These are phyloP conservation scores for Cenchrus americanus DNA, from an alignment of 176 grass and related monocot species.

Conservation along the genomic window DNA sequence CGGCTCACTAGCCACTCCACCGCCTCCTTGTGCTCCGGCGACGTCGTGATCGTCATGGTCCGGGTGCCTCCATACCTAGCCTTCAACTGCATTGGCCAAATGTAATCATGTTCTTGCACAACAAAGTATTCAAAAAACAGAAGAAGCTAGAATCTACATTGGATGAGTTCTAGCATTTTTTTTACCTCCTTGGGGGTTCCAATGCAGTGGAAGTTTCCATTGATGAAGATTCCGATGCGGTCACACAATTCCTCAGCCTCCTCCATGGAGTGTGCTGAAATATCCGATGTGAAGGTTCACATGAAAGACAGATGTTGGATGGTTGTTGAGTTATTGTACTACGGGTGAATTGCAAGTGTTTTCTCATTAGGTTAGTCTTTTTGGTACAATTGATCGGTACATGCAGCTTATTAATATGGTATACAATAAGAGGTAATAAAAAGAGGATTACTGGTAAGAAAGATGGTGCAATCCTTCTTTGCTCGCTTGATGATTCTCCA, in stretches of 20 bases:
- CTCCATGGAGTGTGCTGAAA: slow-evolving; percentile 96
- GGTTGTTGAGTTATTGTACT: no score
- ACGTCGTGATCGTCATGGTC: slow-evolving; percentile 71
- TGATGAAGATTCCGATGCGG: slow-evolving; percentile 76
- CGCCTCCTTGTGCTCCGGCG: slow-evolving; percentile 54
- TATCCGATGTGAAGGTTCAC: background rate
- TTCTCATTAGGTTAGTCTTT: background rate
- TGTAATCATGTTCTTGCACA: background rate
- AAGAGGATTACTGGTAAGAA: slow-evolving; percentile 78
- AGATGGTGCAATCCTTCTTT: slow-evolving; percentile 84
- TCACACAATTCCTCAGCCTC: slow-evolving; percentile 87
- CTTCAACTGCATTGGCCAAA: slow-evolving; percentile 58
- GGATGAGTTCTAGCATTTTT: background rate
- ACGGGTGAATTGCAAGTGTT: no score
- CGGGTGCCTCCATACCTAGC: slow-evolving; percentile 67
- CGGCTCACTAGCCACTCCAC: slow-evolving; percentile 47
- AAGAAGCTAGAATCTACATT: background rate
- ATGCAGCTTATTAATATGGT: background rate
- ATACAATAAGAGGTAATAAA: background rate
- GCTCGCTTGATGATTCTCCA: slow-evolving; percentile 83
- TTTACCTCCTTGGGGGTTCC: slow-evolving; percentile 84
- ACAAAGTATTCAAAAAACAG: no score
- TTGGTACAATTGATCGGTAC: background rate
- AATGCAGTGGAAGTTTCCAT: slow-evolving; percentile 80
- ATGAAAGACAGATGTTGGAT: no score